Evolutionary conservation across 169 alveolate genomes (phyloP).

Genomic region (Plasmodium fragile): DNA sequence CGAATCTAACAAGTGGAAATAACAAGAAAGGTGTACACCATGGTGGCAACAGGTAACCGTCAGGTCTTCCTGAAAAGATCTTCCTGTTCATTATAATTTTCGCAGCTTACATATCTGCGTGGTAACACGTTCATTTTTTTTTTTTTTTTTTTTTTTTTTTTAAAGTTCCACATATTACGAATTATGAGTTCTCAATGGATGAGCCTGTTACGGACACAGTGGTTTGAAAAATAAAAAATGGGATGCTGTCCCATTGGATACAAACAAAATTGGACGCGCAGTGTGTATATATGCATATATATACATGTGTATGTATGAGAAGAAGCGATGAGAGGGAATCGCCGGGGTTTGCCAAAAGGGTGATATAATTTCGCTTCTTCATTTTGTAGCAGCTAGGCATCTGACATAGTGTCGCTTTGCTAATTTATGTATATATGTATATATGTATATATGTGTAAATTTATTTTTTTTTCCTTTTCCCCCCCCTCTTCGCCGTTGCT

Average conservation of each 20-base stretch:
- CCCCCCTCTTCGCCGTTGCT: neutral
- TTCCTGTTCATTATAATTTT: neutral
- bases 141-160: neutral
- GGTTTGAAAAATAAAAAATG: slow-evolving; percentile 22
- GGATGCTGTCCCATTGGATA: neutral
- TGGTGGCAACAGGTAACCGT: slow-evolving; percentile 31
- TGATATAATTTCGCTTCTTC: neutral
- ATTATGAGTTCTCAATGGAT: slow-evolving; percentile 69
- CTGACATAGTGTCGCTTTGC: neutral
- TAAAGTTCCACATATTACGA: slow-evolving; percentile 3
- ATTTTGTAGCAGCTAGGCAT: neutral
- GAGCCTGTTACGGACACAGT: slow-evolving; percentile 64
- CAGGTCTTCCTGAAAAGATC: neutral
- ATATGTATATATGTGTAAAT: too few species aligned
- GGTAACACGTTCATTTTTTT: neutral
- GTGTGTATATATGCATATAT: neutral
- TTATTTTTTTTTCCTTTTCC: neutral
- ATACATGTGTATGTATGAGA: neutral
- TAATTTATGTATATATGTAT: neutral
- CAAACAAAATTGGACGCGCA: neutral
- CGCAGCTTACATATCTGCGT: neutral
- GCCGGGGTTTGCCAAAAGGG: neutral
- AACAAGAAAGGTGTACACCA: neutral
- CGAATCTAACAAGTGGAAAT: neutral
- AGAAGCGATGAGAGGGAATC: neutral